Conservation (phyloP, 2,329 filamentous ascomycete species). For the Dactylellina cionopaga region DNA sequence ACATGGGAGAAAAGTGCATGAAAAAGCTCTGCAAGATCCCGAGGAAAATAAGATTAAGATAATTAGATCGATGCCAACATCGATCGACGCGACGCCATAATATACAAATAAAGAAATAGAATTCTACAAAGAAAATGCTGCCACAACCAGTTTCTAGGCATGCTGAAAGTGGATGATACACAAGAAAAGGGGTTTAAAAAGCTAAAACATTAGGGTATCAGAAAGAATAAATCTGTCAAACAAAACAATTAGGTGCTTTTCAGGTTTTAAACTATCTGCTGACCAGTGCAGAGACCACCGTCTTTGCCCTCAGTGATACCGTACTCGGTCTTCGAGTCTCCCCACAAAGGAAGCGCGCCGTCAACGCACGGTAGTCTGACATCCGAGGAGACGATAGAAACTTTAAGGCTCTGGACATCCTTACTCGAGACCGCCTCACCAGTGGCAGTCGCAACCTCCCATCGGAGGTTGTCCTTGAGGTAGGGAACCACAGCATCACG, state of each 20-base stretch:
- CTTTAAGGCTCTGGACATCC: constrained; percentile 30
- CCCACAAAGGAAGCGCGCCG: constrained; percentile 33
- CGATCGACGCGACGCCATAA: constrained; percentile 19
- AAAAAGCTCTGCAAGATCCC: constrained; percentile 16
- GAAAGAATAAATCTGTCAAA: constrained; percentile 5
- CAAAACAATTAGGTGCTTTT: neutral
- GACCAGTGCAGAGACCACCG: constrained; percentile 41
- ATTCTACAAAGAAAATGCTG: constrained; percentile 30
- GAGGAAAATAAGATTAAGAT: neutral
- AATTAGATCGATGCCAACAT: constrained; percentile 10
- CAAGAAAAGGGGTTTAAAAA: constrained; percentile 7
- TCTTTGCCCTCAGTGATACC: constrained; percentile 39
- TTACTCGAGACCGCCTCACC: constrained; percentile 38
- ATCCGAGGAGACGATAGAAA: constrained; percentile 39
- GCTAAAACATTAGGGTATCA: constrained; percentile 28
- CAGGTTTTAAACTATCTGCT: constrained; percentile 15
- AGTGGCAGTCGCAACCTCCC: constrained; percentile 53
- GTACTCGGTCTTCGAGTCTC: constrained; percentile 41
- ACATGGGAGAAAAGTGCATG: constrained; percentile 18
- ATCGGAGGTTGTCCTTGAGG: constrained; percentile 58
- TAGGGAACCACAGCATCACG: constrained; percentile 58
- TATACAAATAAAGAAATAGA: constrained; percentile 9
- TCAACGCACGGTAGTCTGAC: constrained; percentile 41
- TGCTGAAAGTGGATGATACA: too few relatives aligned
- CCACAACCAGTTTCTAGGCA: constrained; percentile 12